Conservation (phyloP, 2,329 filamentous ascomycete species). For the Paraphoma sp. region DNA sequence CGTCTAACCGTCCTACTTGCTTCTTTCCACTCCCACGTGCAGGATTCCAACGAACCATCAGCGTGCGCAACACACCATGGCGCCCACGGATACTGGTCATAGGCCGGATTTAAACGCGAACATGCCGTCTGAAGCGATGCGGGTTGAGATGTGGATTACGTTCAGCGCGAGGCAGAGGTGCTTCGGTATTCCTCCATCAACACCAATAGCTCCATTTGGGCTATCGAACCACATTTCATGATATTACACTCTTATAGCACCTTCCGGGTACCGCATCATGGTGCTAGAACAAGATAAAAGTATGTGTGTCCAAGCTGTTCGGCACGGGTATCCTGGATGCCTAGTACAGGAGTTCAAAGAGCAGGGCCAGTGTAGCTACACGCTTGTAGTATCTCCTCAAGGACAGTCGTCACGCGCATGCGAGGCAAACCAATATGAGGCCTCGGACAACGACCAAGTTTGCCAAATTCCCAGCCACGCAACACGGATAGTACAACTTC, state of each 20-base stretch:
- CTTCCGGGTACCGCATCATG: too few species aligned
- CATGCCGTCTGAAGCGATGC: conserved; percentile 2
- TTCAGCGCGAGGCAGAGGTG: neutral
- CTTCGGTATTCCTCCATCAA: neutral
- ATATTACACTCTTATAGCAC: too few species aligned
- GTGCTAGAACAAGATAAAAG: too few species aligned
- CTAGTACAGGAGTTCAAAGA: conserved; percentile 10
- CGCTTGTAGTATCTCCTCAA: conserved; percentile 6
- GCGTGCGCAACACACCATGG: conserved; percentile 19
- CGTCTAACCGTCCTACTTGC: conserved; percentile 1
- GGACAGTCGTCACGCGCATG: too few species aligned
- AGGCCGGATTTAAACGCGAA: neutral
- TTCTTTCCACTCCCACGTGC: conserved; percentile 21
- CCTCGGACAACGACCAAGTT: too few species aligned
- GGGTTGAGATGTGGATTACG: conserved; percentile 9
- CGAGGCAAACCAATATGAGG: too few species aligned
- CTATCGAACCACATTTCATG: too few species aligned
- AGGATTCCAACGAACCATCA: conserved; percentile 20
- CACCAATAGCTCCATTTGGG: too few species aligned
- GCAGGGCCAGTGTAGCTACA: conserved; percentile 19
- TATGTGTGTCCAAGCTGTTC: neutral
- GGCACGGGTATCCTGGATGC: conserved; percentile 2
- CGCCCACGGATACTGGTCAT: neutral
- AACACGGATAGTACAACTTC: conserved; percentile 33
- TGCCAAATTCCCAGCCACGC: too few species aligned